phyloP scores from a whole-genome alignment of 208 protist genomes.

The Porcisia deanei region DNA sequence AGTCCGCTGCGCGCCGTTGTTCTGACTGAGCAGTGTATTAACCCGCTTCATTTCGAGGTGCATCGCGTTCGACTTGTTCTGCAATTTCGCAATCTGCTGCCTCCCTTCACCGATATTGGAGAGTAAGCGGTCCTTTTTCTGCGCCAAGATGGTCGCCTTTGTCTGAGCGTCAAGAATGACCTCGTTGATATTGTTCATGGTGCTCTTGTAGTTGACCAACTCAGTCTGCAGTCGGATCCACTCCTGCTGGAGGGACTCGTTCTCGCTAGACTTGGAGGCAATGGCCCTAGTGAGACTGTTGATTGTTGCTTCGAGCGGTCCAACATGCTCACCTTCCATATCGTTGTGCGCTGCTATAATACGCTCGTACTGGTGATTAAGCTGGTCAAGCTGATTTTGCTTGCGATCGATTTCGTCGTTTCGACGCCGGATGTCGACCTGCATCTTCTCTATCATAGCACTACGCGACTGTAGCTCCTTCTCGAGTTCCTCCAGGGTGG shows the following conservation, averaged over 20 bases:
- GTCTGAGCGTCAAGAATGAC: slow-evolving; percentile 87
- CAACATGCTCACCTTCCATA: slow-evolving; percentile 81
- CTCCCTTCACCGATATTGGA: slow-evolving; percentile 69
- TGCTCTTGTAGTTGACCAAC: slow-evolving; percentile 93
- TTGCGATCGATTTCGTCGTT: slow-evolving; percentile 97
- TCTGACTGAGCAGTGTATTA: slow-evolving; percentile 91
- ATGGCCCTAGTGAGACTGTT: slow-evolving; percentile 95
- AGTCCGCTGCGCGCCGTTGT: slow-evolving; percentile 66
- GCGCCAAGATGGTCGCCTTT: slow-evolving; percentile 87
- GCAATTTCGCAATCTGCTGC: slow-evolving; percentile 74
- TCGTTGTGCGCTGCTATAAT: slow-evolving; percentile 70
- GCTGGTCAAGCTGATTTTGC: slow-evolving; percentile 95
- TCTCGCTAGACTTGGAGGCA: slow-evolving; percentile 84
- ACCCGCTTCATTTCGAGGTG: slow-evolving; percentile 93
- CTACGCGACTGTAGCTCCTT: slow-evolving; percentile 92
- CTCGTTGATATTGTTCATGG: slow-evolving; percentile 84
- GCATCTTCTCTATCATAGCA: slow-evolving; percentile 93
- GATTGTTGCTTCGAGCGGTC: slow-evolving; percentile 95
- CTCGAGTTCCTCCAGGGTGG: slow-evolving; percentile 84
- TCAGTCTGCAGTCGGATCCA: slow-evolving; percentile 96
- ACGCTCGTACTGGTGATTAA: slow-evolving; percentile 95
- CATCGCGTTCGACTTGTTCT: slow-evolving; percentile 89
- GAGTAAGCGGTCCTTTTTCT: slow-evolving; percentile 90
- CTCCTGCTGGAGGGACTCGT: slow-evolving; percentile 93
- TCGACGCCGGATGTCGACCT: slow-evolving; percentile 93